Evolutionary conservation across 306 rosid genomes (phyloP), one percentile per base, ranked within the genome.

Genomic region (Lotus japonicus): DNA sequence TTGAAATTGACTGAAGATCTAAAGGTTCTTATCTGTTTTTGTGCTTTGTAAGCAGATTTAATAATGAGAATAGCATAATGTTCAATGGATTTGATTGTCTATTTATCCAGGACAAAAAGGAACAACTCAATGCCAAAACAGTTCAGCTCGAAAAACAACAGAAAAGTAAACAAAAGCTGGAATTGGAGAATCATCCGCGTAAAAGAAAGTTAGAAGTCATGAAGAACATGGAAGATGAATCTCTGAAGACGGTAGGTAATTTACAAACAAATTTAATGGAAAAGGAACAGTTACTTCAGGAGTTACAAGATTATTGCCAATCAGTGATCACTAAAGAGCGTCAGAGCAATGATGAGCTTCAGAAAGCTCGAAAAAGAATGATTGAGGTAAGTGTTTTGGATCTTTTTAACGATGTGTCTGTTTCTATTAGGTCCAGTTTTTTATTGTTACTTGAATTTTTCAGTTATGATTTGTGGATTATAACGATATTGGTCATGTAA

Each of bases 141-240:
- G 9, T 35, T 35, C 41, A 35, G 41, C 41, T 35, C 41, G 9
- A 35, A 35, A 5, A 35, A 35, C 41, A 35, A 35, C 41, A 0
- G 9, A 6, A 7, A 35, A 35, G 9, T 3, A 35, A 83, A 55
- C 89, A 89, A 80, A 77, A 83, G 6, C 74, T 89, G 54, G 91
- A 82, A 66, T 68, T 84, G 79, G 91, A 90, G 77, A 90, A 82
- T 78, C 84, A 87, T 68, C 76, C 75, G 26, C 81, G 85, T 23
- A 79, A 73, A 80, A 85, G 86, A 12, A 41, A 75, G 9, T 49
- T 90, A 33, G 86, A 82, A 82, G 89, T 85, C 26, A 80, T 78
- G 85, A 82, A 67, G 68, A 81, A 78, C 83, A 87, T 87, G 83
- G 90, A 68, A 72, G 95, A 79, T 72, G 91, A 89, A 80, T 85